These are phyloP conservation scores for barley (Hordeum vulgare) DNA, from an alignment of 176 grass and related monocot species.

Conservation along the genomic window DNA sequence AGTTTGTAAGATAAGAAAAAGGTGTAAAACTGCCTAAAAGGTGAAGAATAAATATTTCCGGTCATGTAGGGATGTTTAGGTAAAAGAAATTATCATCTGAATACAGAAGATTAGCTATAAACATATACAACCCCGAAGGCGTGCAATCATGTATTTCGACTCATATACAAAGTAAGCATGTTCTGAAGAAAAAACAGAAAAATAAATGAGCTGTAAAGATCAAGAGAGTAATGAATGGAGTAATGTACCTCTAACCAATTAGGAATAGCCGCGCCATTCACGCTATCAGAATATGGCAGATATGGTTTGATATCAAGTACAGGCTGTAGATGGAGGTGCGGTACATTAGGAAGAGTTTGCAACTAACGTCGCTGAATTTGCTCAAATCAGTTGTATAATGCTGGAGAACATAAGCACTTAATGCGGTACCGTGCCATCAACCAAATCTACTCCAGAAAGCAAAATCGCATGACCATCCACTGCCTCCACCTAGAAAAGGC, in stretches of 20 bases:
- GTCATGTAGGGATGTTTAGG: neutral
- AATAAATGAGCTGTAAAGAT: neutral
- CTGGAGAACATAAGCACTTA: neutral
- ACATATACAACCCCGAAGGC: neutral
- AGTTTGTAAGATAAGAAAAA: neutral
- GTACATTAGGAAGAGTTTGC: constrained; percentile 32
- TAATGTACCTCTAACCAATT: constrained; percentile 65
- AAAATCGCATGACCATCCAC: constrained; percentile 66
- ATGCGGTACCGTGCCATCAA: constrained; percentile 69
- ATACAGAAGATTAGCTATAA: neutral
- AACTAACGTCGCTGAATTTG: constrained; percentile 17
- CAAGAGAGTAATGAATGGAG: neutral
- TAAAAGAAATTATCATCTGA: neutral
- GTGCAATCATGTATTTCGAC: neutral
- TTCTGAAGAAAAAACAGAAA: neutral
- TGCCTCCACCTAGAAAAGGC: constrained; percentile 66
- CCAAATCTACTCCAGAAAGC: constrained; percentile 97
- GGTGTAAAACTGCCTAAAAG: neutral
- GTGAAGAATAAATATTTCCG: neutral
- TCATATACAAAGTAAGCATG: neutral
- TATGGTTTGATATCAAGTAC: constrained; percentile 98
- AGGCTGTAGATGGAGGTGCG: constrained; percentile 59
- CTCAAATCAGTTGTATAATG: neutral
- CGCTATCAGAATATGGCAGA: constrained; percentile 78
- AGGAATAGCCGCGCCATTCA: constrained; percentile 51